Evolutionary conservation across 2,329 filamentous ascomycete species (phyloP).

Genomic region (Talaromyces sp.): DNA sequence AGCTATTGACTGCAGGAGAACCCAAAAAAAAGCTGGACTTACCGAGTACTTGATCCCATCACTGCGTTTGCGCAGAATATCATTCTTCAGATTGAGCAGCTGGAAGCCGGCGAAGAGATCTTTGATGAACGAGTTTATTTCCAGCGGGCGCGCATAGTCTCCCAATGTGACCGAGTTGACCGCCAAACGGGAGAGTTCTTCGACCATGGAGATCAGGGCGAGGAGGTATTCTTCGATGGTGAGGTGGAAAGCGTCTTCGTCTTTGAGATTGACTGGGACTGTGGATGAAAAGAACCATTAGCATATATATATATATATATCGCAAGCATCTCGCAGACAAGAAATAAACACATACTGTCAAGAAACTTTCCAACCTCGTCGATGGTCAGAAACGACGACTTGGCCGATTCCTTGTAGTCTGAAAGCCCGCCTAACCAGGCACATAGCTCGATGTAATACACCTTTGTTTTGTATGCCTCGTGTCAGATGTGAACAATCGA

Average conservation of each 20-base stretch:
- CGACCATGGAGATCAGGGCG: slow-evolving; percentile 77
- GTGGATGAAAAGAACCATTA: background rate
- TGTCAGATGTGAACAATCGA: background rate
- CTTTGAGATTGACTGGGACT: slow-evolving; percentile 91
- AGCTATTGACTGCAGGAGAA: background rate
- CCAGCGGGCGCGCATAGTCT: slow-evolving; percentile 77
- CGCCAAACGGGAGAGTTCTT: slow-evolving; percentile 84
- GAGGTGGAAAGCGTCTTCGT: slow-evolving; percentile 84
- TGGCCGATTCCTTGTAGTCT: slow-evolving; percentile 45
- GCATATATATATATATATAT: background rate
- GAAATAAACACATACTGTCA: slow-evolving; percentile 51
- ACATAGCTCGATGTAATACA: slow-evolving; percentile 55
- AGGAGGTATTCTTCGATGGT: slow-evolving; percentile 97
- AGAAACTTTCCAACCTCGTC: slow-evolving; percentile 80
- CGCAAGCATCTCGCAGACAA: background rate
- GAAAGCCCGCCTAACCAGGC: slow-evolving; percentile 76
- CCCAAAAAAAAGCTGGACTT: slow-evolving; percentile 17
- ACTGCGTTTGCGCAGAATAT: slow-evolving; percentile 76
- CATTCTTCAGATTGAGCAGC: slow-evolving; percentile 95
- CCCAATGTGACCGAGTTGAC: slow-evolving; percentile 92
- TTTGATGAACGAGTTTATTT: slow-evolving; percentile 89
- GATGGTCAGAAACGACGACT: slow-evolving; percentile 71
- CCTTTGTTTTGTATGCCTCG: slow-evolving; percentile 30
- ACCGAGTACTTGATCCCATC: slow-evolving; percentile 91
- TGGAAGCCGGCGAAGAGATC: slow-evolving; percentile 95